Percentiles rank a stretch among this genome's conserved stretches.
phyloP scores from a whole-genome alignment of 306 rosid species.

The Inga laurina region DNA sequence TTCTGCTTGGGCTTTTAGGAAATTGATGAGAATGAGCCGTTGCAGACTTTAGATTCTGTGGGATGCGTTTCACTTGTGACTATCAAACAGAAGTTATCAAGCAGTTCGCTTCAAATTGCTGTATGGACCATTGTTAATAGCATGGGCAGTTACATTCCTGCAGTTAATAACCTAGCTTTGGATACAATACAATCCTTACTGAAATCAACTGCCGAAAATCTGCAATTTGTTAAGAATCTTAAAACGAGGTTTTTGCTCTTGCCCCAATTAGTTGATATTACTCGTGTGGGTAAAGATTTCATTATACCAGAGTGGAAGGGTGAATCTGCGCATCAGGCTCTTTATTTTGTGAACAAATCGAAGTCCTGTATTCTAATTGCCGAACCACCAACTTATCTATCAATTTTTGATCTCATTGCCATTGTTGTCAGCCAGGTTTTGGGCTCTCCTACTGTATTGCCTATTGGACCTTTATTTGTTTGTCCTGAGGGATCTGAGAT shows the following conservation, averaged over 20 bases:
- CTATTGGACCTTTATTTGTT: conserved; percentile 75
- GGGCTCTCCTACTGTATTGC: conserved; percentile 83
- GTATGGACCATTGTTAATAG: conserved; percentile 78
- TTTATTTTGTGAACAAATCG: conserved; percentile 70
- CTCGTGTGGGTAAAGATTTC: conserved; percentile 61
- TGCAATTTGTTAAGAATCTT: conserved; percentile 81
- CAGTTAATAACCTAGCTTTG: conserved; percentile 48
- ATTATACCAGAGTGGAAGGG: conserved; percentile 71
- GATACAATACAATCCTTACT: conserved; percentile 49
- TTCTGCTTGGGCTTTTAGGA: conserved; percentile 62
- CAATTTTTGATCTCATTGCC: conserved; percentile 76
- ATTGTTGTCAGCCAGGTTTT: conserved; percentile 84
- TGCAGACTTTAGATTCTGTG: conserved; percentile 58
- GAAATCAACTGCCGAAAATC: conserved; percentile 69
- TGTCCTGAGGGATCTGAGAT: conserved; percentile 90
- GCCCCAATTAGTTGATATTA: conserved; percentile 77
- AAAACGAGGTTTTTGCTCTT: conserved; percentile 78
- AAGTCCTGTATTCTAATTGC: conserved; percentile 72
- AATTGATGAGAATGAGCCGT: conserved; percentile 63
- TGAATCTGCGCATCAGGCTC: conserved; percentile 64
- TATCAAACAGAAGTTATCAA: conserved; percentile 70
- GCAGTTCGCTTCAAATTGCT: conserved; percentile 81
- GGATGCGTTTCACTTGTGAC: conserved; percentile 56
- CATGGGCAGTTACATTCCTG: conserved; percentile 69
- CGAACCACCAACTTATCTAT: conserved; percentile 82